phyloP scores from a whole-genome alignment of 2,329 filamentous ascomycete species.

The Magnaporthiopsis rhizophila region DNA sequence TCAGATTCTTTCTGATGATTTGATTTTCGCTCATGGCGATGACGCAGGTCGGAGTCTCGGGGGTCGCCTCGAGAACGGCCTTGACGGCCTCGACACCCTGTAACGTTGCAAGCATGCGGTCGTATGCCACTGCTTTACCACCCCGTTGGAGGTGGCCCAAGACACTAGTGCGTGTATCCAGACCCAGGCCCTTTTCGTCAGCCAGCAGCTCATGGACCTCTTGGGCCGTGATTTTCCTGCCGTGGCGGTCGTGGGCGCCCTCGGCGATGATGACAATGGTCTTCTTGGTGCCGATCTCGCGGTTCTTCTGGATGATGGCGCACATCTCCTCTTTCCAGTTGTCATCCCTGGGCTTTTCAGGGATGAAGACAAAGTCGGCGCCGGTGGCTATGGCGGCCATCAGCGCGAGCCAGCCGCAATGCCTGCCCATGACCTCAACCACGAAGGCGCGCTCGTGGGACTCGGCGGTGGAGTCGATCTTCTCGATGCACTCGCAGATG shows the following conservation, averaged over 20 bases:
- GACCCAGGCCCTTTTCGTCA: slow-evolving; percentile 59
- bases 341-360: slow-evolving; percentile 79
- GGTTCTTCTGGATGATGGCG: slow-evolving; percentile 68
- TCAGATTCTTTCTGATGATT: slow-evolving; percentile 80
- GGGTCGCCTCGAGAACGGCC: slow-evolving; percentile 80
- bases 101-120: slow-evolving; percentile 84
- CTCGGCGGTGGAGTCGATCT: slow-evolving; percentile 88
- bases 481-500: slow-evolving; percentile 94
- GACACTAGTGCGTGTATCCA: slow-evolving; percentile 92
- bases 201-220: slow-evolving; percentile 88
- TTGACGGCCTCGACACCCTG: slow-evolving; percentile 93
- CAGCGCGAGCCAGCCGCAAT: slow-evolving; percentile 94
- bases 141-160: slow-evolving; percentile 96
- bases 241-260: slow-evolving; percentile 76
- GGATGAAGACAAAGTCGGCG: slow-evolving; percentile 94
- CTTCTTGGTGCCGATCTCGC: slow-evolving; percentile 83
- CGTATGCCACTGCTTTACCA: slow-evolving; percentile 85
- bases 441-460: slow-evolving; percentile 96
- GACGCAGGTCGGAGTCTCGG: slow-evolving; percentile 84
- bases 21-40: slow-evolving; percentile 98
- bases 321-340: slow-evolving; percentile 91
- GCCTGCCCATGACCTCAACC: slow-evolving; percentile 95
- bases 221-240: slow-evolving; percentile 73
- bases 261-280: slow-evolving; percentile 98
- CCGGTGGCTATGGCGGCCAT: slow-evolving; percentile 94